A percentile compares a stretch with the other conserved stretches of the same genome.
Evolutionary conservation across 352 stramenopile genomes (phyloP).

Genomic region (Halophytophthora batemanensis): DNA sequence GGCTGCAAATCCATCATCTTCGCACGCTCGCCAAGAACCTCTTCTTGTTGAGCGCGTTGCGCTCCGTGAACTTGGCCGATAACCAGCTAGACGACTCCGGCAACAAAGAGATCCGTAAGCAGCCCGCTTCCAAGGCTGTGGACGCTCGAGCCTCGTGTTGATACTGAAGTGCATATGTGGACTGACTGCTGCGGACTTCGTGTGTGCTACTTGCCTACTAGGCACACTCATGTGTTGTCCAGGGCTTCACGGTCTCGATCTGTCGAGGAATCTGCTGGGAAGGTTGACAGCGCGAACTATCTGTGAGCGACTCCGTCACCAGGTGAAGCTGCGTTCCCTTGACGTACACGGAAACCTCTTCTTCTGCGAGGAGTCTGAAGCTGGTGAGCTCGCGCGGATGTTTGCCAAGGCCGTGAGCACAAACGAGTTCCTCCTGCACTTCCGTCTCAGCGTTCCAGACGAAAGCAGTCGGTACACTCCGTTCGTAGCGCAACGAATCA

Average conservation of each 20-base stretch:
- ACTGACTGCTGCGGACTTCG: background rate
- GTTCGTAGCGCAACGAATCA: slow-evolving; percentile 6
- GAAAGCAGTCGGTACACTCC: background rate
- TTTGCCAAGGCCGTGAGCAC: slow-evolving; percentile 17
- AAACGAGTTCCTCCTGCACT: slow-evolving; percentile 18
- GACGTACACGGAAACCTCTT: slow-evolving; percentile 37
- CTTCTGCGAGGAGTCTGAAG: slow-evolving; percentile 30
- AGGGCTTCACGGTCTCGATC: slow-evolving; percentile 23
- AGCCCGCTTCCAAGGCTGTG: too few relatives aligned
- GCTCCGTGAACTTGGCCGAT: slow-evolving; percentile 28
- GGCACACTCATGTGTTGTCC: slow-evolving; percentile 26
- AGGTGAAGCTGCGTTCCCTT: slow-evolving; percentile 24
- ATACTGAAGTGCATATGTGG: too few relatives aligned
- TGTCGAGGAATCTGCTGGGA: slow-evolving; percentile 42
- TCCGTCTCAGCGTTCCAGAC: slow-evolving; percentile 15
- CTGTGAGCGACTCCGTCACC: slow-evolving; percentile 27
- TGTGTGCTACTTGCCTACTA: too few relatives aligned
- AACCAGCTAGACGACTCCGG: slow-evolving; percentile 37
- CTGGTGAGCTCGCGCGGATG: slow-evolving; percentile 22
- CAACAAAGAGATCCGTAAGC: slow-evolving; percentile 29
- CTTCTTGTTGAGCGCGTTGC: slow-evolving; percentile 21
- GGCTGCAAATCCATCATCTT: slow-evolving; percentile 26
- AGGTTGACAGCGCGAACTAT: slow-evolving; percentile 20
- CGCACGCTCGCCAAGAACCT: slow-evolving; percentile 21
- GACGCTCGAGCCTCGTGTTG: too few relatives aligned